Percentiles rank a stretch among this genome's conserved stretches.
Evolutionary conservation across 2,329 filamentous ascomycete species (phyloP).

Genomic region (Ampelomyces quisqualis): DNA sequence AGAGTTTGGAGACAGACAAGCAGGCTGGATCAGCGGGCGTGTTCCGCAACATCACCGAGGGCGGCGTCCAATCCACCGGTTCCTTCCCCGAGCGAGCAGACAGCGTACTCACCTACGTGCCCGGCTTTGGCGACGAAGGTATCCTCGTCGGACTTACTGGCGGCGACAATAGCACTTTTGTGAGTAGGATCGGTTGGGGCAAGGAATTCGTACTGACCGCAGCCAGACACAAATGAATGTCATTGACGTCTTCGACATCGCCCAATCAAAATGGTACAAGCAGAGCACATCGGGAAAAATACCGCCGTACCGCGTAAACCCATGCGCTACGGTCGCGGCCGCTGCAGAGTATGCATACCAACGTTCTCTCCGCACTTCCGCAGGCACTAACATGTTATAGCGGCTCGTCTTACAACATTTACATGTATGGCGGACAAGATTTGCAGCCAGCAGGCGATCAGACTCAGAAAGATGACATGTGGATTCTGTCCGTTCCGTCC

Average conservation of each 20-base stretch:
- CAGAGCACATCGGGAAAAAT: constrained; percentile 64
- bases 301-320: constrained; percentile 63
- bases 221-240: constrained; percentile 64
- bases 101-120: constrained; percentile 71
- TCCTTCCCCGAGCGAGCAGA: constrained; percentile 74
- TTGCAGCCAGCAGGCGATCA: constrained; percentile 61
- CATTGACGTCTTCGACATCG: constrained; percentile 80
- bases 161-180: constrained; percentile 67
- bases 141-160: constrained; percentile 77
- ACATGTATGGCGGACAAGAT: constrained; percentile 77
- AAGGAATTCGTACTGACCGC: constrained; percentile 8
- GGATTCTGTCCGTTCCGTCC: constrained; percentile 75
- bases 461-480: constrained; percentile 69
- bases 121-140: constrained; percentile 72
- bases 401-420: constrained; percentile 73
- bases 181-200: constrained; percentile 37
- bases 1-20: constrained; percentile 54
- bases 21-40: constrained; percentile 63
- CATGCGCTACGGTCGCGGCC: constrained; percentile 71
- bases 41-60: constrained; percentile 73
- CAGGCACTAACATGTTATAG: constrained; percentile 29
- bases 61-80: constrained; percentile 64
- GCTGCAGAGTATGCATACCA: constrained; percentile 58
- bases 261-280: constrained; percentile 68
- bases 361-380: background rate